Base-by-base conservation (phyloP, 2,329 filamentous ascomycete species). In the Fusarium gaditjirri region DNA sequence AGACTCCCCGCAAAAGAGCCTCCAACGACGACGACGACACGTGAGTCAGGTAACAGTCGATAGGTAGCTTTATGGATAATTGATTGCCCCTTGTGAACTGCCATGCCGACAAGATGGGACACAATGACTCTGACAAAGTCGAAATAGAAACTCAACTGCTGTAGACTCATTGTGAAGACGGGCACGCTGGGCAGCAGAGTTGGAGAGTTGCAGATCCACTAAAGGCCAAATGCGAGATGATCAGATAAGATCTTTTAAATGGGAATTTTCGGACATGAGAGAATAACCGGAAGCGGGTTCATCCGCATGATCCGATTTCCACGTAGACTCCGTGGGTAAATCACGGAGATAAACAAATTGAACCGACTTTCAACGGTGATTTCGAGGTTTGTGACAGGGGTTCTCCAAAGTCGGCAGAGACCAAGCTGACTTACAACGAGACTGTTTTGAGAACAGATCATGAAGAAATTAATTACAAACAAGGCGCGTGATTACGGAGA, bases 1-100 rank as follows among this genome's bases (percentile, higher is more conserved):
- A 70, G 27, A 4, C 49, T 44, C 4, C 72, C 72, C 0, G 65
- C 71, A 25, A 70, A 74, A 3, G 72, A 74, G 1, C 72, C 72
- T 4, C 72, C 72, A 0, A 74, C 31, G 0, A 74, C 59, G 5
- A 73, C 31, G 0, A 74, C 69, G 27, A 70, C 74, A 23, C 44
- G 72, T 0, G 72, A 53, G 4, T 68, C 36, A 3, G 50, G 14
- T 4, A 44, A 56, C 1, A 46, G 21, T 16, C 61, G 61, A 11
- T 74, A 74, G 0, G 68, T 73, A 9, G 61, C 53, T 7, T 17
- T 58, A 25, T 74, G 72, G 4, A 70, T 2, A 3, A 70, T 29
- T 1, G 71, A 29, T 1, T 61, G 31, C 4, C 36, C 58, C 12
- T 53, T 59, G 3, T 70, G 49, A 1, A 57, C 8, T 1, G 13